Conservation (phyloP, 73 alveolate genomes). For the Paramecium biaurelia region DNA sequence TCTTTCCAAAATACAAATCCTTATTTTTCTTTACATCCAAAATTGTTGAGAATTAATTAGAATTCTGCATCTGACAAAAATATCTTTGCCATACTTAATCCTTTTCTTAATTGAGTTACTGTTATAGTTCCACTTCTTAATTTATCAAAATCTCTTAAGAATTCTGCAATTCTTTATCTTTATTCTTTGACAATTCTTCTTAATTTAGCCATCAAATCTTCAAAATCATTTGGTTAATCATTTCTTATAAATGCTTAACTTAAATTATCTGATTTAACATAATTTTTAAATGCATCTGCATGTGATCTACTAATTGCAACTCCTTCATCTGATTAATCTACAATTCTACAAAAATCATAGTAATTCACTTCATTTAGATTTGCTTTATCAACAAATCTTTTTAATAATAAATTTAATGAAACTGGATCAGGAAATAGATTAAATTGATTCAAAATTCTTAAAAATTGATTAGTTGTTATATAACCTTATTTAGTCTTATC, state of each 20-base stretch:
- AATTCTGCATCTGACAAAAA: constrained; percentile 85
- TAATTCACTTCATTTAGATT: constrained; percentile 90
- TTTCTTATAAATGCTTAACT: constrained; percentile 66
- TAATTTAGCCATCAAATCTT: constrained; percentile 87
- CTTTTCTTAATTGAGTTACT: constrained; percentile 82
- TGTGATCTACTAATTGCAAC: constrained; percentile 70
- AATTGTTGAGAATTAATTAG: constrained; percentile 70
- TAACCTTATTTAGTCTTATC: constrained; percentile 85
- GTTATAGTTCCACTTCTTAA: constrained; percentile 93
- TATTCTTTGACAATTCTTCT: constrained; percentile 82
- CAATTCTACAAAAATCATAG: constrained; percentile 86
- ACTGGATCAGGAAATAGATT: constrained; percentile 76
- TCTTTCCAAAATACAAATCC: constrained; percentile 86
- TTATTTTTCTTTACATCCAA: constrained; percentile 74
- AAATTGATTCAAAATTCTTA: constrained; percentile 84
- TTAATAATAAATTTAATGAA: constrained; percentile 70
- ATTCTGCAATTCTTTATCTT: constrained; percentile 85
- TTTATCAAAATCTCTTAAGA: constrained; percentile 94
- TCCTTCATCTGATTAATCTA: constrained; percentile 85
- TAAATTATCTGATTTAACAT: constrained; percentile 27
- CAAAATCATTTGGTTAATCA: constrained; percentile 83
- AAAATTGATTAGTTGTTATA: constrained; percentile 82
- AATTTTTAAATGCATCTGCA: constrained; percentile 64
- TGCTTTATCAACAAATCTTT: constrained; percentile 88
- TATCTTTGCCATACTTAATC: constrained; percentile 91